Evolutionary conservation across 2,329 filamentous ascomycete genomes (phyloP).

Genomic region (Colletotrichum sp.): DNA sequence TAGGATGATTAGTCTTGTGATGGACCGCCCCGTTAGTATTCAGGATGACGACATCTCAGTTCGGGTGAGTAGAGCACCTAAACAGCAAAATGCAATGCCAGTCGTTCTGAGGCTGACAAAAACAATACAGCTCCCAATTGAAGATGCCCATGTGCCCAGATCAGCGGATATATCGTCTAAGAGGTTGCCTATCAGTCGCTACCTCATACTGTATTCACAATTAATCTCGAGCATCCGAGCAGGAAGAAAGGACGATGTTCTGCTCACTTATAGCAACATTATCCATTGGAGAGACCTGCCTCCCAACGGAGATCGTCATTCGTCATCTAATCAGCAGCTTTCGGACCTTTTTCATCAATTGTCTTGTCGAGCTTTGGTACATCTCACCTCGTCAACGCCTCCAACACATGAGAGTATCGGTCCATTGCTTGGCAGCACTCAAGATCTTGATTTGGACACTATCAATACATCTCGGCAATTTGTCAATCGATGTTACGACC

Average conservation of each 20-base stretch:
- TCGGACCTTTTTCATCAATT: neutral
- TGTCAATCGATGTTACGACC: neutral
- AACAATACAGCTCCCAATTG: neutral
- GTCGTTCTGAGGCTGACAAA: neutral
- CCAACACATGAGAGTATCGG: neutral
- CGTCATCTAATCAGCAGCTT: neutral
- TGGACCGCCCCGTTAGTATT: conserved; percentile 14
- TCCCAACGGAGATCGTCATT: neutral
- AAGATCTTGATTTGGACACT: conserved; percentile 1
- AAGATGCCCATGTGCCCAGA: neutral
- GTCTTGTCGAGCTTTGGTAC: neutral
- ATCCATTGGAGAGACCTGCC: conserved; percentile 13
- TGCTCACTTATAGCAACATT: conserved; percentile 3
- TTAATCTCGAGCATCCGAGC: conserved; percentile 2
- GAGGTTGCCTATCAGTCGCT: neutral
- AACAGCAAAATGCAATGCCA: neutral
- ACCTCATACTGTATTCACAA: neutral
- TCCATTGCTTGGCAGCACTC: neutral
- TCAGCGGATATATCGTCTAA: neutral
- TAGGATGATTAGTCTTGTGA: neutral
- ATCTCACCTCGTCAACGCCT: neutral
- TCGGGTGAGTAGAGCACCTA: neutral
- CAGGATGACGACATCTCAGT: conserved; percentile 14
- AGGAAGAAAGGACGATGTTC: neutral
- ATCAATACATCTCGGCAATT: neutral